Evolutionary conservation across 2,329 filamentous ascomycete species (phyloP).

Genomic region (Cercospora canescens): DNA sequence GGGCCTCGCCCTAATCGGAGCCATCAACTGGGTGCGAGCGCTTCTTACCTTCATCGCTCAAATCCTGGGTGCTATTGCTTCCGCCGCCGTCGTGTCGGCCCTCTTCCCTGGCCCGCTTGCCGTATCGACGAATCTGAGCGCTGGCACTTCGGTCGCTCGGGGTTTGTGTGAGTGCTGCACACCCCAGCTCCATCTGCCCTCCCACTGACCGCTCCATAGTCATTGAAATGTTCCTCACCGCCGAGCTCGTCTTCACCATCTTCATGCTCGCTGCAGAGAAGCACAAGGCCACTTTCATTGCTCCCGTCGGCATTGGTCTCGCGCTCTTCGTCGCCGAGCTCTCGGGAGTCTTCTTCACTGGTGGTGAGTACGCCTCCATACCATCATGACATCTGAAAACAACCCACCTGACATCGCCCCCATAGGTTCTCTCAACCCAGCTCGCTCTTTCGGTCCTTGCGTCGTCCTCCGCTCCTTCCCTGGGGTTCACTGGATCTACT

Average conservation of each 20-base stretch:
- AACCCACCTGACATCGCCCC: not conserved
- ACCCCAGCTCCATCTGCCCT: not conserved
- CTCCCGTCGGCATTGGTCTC: conserved; percentile 42
- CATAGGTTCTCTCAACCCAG: conserved; percentile 48
- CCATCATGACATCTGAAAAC: not conserved
- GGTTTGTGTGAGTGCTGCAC: conserved; percentile 40
- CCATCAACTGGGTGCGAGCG: conserved; percentile 47
- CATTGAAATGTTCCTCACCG: conserved; percentile 54
- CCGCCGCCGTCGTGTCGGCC: conserved; percentile 46
- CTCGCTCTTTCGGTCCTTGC: conserved; percentile 51
- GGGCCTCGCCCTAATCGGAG: conserved; percentile 50
- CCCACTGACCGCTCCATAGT: conserved; percentile 24
- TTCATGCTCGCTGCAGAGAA: conserved; percentile 47
- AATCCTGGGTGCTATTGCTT: conserved; percentile 46
- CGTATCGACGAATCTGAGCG: conserved; percentile 48
- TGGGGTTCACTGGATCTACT: conserved; percentile 54
- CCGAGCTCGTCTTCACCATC: conserved; percentile 52
- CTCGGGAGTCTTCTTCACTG: conserved; percentile 49
- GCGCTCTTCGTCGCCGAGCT: conserved; percentile 49
- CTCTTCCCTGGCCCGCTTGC: conserved; percentile 48
- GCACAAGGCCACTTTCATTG: conserved; percentile 44
- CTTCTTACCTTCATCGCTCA: conserved; percentile 47
- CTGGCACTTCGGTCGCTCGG: conserved; percentile 43
- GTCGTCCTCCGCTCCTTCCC: conserved; percentile 46
- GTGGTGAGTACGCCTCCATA: conserved; percentile 30